phyloP scores from a whole-genome alignment of 73 alveolate genomes.

The Paramecium octaurelia region DNA sequence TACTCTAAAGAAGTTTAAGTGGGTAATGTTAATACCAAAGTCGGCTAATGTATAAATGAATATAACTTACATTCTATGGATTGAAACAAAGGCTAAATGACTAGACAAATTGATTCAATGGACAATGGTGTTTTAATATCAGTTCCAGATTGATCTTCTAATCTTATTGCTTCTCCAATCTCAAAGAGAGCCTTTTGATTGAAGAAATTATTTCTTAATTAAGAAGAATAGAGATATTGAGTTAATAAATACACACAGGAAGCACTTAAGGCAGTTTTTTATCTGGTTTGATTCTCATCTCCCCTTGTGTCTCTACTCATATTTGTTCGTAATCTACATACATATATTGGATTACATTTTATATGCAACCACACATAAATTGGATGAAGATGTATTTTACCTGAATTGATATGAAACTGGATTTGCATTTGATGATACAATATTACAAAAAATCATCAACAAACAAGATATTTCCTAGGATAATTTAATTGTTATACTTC shows the following conservation, averaged over 20 bases:
- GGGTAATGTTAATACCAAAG: neutral
- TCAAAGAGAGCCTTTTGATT: neutral
- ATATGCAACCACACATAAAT: neutral
- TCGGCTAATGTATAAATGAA: neutral
- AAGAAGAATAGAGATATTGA: neutral
- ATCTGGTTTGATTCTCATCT: neutral
- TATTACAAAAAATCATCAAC: neutral
- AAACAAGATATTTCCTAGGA: neutral
- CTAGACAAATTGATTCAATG: neutral
- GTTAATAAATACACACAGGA: neutral
- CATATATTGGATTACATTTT: neutral
- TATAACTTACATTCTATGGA: neutral
- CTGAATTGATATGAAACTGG: neutral
- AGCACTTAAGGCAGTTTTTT: neutral
- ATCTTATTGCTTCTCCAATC: neutral
- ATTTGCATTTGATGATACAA: neutral
- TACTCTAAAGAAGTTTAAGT: neutral
- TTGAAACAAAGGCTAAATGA: neutral
- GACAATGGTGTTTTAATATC: neutral
- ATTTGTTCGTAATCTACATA: neutral
- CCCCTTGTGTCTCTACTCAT: slow-evolving; percentile 22
- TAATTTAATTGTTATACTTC: neutral
- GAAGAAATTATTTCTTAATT: neutral
- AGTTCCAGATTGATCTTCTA: neutral
- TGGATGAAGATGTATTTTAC: neutral